Base-by-base conservation (phyloP, 1,139 yeast species). In the Yamadazyma epiphylla region DNA sequence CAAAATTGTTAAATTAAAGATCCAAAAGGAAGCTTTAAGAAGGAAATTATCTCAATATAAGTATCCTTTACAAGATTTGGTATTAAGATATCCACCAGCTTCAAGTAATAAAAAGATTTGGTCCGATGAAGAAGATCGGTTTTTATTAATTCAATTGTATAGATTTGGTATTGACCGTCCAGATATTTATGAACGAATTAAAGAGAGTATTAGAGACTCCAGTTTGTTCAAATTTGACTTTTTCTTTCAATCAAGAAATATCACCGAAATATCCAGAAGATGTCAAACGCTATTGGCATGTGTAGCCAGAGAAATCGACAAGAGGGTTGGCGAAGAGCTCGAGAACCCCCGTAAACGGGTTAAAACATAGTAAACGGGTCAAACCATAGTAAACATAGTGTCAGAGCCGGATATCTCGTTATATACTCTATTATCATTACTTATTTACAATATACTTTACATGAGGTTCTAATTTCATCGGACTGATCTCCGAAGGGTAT, bases 41-140 rank as follows among this genome's bases (percentile, higher is more conserved):
- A 60, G 82, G 34, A 83, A 83, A 47, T 51, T 83, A 25, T 59
- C 79, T 3, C 72, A 71, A 42, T 82, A 76, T 49, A 61, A 62
- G 29, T 74, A 71, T 43, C 91, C 91, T 11, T 60, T 83, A 29
- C 80, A 78, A 48, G 86, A 82, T 34, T 56, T 83, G 39, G 63
- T 55, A 4, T 64, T 83, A 39, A 73, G 76, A 40, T 72, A 59
- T 37, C 87, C 89, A 4, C 79, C 85, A 0, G 67, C 82, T 1
- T 51, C 72, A 7, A 64, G 75, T 9, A 67, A 67, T 42, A 74
- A 73, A 47, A 65, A 79, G 42, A 71, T 78, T 1, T 83, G 75
- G 53, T 73, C 80, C 13, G 87, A 80, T 26, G 87, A 78, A 38
- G 94, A 83, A 49, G 94, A 83, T 48, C 61, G 88, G 36, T 83